phyloP scores from a whole-genome alignment of 2,329 filamentous ascomycete species.

The Ceratocystis cacaofunesta region DNA sequence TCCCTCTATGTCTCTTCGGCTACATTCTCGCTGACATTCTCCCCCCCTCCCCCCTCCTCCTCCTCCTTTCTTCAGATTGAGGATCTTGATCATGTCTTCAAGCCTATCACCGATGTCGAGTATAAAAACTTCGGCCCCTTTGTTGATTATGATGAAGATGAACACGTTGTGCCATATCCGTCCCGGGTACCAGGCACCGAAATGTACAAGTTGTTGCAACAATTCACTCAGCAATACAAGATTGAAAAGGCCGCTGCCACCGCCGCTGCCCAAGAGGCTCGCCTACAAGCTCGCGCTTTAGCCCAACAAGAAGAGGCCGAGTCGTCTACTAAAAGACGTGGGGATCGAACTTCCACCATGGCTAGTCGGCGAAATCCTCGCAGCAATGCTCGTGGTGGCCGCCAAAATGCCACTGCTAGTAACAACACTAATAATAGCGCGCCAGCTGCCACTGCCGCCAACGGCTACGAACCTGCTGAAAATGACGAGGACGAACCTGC shows the following conservation, averaged over 20 bases:
- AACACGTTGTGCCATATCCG: conserved; percentile 32
- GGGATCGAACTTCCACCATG: conserved; percentile 20
- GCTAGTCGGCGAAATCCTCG: conserved; percentile 30
- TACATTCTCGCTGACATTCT: conserved; percentile 9
- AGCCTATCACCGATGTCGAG: conserved; percentile 31
- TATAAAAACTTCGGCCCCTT: conserved; percentile 32
- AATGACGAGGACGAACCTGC: conserved; percentile 18
- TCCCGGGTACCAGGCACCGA: conserved; percentile 30
- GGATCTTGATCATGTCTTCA: conserved; percentile 33
- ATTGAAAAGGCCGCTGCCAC: conserved; percentile 24
- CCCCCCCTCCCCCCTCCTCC: conserved; percentile 12
- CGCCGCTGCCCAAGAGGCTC: conserved; percentile 16
- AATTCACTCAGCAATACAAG: conserved; percentile 22
- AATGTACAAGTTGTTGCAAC: conserved; percentile 27
- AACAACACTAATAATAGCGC: conserved; percentile 19
- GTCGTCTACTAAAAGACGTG: conserved; percentile 15
- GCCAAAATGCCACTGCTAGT: conserved; percentile 18
- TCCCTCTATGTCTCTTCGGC: background rate
- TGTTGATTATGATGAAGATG: conserved; percentile 27
- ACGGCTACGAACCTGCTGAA: conserved; percentile 14
- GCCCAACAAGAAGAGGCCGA: conserved; percentile 12
- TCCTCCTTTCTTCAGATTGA: conserved; percentile 24
- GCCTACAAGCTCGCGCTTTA: conserved; percentile 8
- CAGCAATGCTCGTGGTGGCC: conserved; percentile 21
- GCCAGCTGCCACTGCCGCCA: conserved; percentile 6